phyloP scores from a whole-genome alignment of 1,284 basidiomycete genomes.

The Apiotrichum akiyoshidainum region DNA sequence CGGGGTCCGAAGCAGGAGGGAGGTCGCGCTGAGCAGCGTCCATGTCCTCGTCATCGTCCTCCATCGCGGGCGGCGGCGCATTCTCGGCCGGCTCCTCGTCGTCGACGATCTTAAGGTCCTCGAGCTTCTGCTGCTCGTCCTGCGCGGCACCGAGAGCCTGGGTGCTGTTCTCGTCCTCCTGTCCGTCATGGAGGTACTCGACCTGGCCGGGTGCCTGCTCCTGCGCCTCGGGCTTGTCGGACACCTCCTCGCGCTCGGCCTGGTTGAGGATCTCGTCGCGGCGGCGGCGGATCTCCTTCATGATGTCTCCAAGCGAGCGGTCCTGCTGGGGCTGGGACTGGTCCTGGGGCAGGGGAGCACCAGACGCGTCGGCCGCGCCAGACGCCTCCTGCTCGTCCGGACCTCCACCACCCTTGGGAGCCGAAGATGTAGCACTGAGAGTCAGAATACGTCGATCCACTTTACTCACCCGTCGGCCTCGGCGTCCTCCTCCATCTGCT shows the following conservation, averaged over 20 bases:
- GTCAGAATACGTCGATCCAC: constrained; percentile 22
- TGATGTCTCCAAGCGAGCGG: constrained; percentile 79
- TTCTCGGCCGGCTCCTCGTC: constrained; percentile 46
- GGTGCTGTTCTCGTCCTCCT: constrained; percentile 68
- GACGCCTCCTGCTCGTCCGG: constrained; percentile 40
- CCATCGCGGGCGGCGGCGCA: constrained; percentile 15
- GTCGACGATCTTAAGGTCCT: constrained; percentile 72
- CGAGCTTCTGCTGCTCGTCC: constrained; percentile 74
- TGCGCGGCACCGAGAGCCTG: constrained; percentile 86
- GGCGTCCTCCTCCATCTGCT: constrained; percentile 27
- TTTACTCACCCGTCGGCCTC: constrained; percentile 34
- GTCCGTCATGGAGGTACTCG: constrained; percentile 75
- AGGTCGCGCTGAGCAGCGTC: neutral
- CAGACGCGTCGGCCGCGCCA: constrained; percentile 41
- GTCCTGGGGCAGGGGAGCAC: constrained; percentile 40
- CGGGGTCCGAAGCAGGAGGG: constrained; percentile 14
- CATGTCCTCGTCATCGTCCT: constrained; percentile 24
- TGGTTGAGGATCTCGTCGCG: constrained; percentile 77
- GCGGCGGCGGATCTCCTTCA: constrained; percentile 77
- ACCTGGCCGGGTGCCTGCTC: constrained; percentile 61
- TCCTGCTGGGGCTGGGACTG: constrained; percentile 58
- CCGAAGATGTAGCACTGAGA: constrained; percentile 23
- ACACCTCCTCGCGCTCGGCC: constrained; percentile 50
- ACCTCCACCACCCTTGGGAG: constrained; percentile 33
- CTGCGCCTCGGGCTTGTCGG: constrained; percentile 38